Conservation (phyloP, 441 rosid genomes). For the Rhodomyrtus psidioides region DNA sequence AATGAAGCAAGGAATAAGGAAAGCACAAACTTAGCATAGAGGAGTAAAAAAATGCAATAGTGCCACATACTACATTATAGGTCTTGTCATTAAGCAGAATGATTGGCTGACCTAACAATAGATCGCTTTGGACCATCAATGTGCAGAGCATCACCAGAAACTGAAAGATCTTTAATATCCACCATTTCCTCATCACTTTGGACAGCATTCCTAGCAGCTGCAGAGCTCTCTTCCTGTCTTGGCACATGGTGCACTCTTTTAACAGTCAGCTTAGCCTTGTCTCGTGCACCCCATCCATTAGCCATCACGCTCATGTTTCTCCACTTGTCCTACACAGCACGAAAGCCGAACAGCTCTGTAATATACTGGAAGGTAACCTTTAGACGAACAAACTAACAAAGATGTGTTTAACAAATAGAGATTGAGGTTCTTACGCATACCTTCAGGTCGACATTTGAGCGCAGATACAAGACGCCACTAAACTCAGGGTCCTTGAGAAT, state of each 20-base stretch:
- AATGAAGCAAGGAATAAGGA: background rate
- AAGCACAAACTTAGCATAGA: background rate
- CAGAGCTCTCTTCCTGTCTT: conserved; percentile 50
- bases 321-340: conserved; percentile 75
- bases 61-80: background rate
- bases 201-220: conserved; percentile 13
- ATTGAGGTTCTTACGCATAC: conserved; percentile 17
- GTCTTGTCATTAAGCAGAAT: background rate
- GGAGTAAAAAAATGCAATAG: background rate
- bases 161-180: conserved; percentile 47
- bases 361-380: background rate
- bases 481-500: conserved; percentile 92
- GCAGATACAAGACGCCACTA: conserved; percentile 65
- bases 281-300: conserved; percentile 86
- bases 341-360: background rate
- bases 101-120: conserved; percentile 52
- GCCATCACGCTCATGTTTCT: conserved; percentile 96
- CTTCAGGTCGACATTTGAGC: conserved; percentile 97
- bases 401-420: conserved; percentile 2
- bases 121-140: conserved; percentile 52
- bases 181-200: conserved; percentile 65
- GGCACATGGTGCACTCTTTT: conserved; percentile 45
- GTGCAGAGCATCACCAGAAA: conserved; percentile 28
- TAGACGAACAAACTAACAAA: background rate
- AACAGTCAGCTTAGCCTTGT: conserved; percentile 61